Base-by-base conservation (phyloP, 169 alveolate species). In the Theileria orientalis region DNA sequence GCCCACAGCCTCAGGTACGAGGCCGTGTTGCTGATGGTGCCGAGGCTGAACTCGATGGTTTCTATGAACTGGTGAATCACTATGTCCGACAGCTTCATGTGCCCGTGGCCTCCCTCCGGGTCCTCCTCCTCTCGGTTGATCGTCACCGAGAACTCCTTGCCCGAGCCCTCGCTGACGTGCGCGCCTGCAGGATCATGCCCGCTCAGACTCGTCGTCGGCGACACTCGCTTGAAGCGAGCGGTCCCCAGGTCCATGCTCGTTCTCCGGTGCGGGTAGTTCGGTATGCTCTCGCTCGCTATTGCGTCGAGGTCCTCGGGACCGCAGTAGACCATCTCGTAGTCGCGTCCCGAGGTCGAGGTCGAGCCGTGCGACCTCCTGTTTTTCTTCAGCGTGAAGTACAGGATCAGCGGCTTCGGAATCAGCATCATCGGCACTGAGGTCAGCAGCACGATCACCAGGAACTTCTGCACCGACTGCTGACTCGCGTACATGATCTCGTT, bases 1-100 rank as follows among this genome's bases (percentile, higher is more conserved):
- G 99, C 99, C 99, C 99, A 97, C 68, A 95, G 90, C 76, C 99
- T 97, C 74, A 98, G 92, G 84, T 98, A 98, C 16, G 99, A 97
- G 8, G 99, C 99, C 14, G 99, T 98, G 89, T 98, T 98, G 47
- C 99, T 96, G 41, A 98, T 93, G 30, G 97, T 88, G 6, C 99
- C 98, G 74, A 98, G 92, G n/a, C 96, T 95, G 75, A 96, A 98
- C 91, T 98, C 99, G 42, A 98, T 98, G 11, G 99, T 96, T 86
- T 98, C 99, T 72, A 98, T 97, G 57, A 96, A 74, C 85, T 97
- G 98, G 87, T 96, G 98, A 33, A 97, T 96, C 80, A 95, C 96
- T 42, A 95, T 83, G 69, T 95, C 99, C 2, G 95, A 90, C 49
- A 80, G 51, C 62, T 86, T 88, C 59, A 79, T 74, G 35, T 59